Evolutionary conservation across 2,329 filamentous ascomycete species (phyloP), one percentile per base, ranked within the genome.

Genomic region (Phialophora macrospora): DNA sequence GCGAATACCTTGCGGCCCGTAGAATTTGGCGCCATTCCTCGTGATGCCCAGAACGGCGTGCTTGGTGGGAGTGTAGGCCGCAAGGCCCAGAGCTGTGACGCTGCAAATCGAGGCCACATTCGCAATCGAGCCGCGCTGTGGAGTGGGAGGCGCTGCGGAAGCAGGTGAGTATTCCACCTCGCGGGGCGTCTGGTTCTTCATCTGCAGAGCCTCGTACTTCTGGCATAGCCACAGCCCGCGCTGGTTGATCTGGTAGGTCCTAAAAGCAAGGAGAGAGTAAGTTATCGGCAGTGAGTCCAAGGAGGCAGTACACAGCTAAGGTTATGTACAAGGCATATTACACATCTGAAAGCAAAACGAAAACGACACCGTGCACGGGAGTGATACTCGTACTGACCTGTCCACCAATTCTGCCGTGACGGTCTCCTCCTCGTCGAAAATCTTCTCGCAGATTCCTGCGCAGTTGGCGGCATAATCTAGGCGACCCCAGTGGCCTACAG

Each of bases 11-110:
- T 44, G 38, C n/a, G 63, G 63, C 4, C 63, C 63, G 34, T 68
- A 68, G n/a, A 65, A 65, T n/a, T 60, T 63, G 12, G 63, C 63
- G 14, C 63, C 66, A n/a, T 65, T 68, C 55, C 63, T 61, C 8
- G 66, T 66, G 14, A 66, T 41, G 12, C 60, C 66, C 11, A 68
- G 41, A 6, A 55, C 63, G 20, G 66, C 66, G 46, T 60, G 60
- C 24, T 68, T 65, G 49, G 32, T 60, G 1, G 66, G 30, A 3
- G 60, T 63, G 26, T 68, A 66, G 6, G 66, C 63, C 4, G 66
- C 63, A 32, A 68, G 20, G 2, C 63, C 63, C 14, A 34, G 34
- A 2, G 60, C 63, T 7, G 56, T 54, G 17, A 68, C 48, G 9
- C 63, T 63, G 4, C 55, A 60, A 49, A 66, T 68, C 30, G 59